Conservation (phyloP, 352 stramenopile species). For the Thalassiosira ordinaria region DNA sequence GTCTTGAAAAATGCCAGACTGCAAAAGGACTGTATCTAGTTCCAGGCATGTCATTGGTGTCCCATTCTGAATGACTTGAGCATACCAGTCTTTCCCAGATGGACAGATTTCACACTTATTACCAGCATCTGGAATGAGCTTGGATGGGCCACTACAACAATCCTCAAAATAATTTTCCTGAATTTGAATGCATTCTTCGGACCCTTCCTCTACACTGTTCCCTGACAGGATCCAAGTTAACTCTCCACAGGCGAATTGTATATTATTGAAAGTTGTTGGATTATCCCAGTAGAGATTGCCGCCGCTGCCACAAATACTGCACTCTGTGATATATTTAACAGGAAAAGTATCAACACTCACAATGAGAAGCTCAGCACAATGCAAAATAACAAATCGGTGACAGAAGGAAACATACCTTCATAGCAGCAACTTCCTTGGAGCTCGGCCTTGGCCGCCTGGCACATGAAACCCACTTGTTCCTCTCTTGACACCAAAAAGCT, state of each 20-base stretch:
- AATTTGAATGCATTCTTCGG: conserved; percentile 55
- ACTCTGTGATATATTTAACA: too few species aligned
- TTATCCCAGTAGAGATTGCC: conserved; percentile 68
- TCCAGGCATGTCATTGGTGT: conserved; percentile 68
- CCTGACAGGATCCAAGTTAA: conserved; percentile 59
- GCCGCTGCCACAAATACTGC: conserved; percentile 51
- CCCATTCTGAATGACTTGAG: conserved; percentile 44
- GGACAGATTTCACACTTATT: conserved; percentile 69
- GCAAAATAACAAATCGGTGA: too few species aligned
- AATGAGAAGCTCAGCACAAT: background rate
- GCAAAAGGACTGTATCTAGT: conserved; percentile 61
- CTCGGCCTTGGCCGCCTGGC: conserved; percentile 59
- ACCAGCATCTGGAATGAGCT: conserved; percentile 50
- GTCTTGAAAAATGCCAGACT: conserved; percentile 49
- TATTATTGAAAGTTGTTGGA: conserved; percentile 55
- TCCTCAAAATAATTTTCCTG: conserved; percentile 55
- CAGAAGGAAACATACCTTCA: too few species aligned
- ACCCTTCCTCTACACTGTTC: conserved; percentile 55
- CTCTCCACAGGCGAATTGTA: conserved; percentile 65
- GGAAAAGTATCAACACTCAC: background rate
- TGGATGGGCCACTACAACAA: conserved; percentile 61
- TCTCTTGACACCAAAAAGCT: conserved; percentile 62
- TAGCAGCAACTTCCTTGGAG: conserved; percentile 53
- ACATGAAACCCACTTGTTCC: conserved; percentile 61
- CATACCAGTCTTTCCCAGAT: conserved; percentile 69